Conservation (phyloP, 2,329 filamentous ascomycete species). For the Aspergillus spinulosporus region DNA sequence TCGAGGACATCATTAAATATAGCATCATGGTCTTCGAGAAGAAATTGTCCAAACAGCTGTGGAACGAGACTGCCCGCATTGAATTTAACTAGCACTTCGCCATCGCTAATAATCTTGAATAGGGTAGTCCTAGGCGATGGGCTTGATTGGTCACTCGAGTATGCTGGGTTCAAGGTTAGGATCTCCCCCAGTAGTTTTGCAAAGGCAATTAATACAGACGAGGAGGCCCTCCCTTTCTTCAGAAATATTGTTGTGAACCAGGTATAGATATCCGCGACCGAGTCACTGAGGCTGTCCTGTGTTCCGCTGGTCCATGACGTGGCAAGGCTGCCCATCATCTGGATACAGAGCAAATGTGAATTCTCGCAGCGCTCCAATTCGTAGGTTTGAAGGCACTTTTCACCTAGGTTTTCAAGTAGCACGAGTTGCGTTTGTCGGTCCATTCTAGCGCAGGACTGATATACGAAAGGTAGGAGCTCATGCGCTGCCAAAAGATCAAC, state of each 20-base stretch:
- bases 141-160: constrained; percentile 60
- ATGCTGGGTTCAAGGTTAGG: constrained; percentile 66
- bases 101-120: constrained; percentile 68
- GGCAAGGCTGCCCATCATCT: constrained; percentile 65
- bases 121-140: constrained; percentile 70
- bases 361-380: constrained; percentile 73
- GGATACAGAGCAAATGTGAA: constrained; percentile 66
- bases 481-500: constrained; percentile 41
- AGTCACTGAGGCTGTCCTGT: constrained; percentile 60
- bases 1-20: constrained; percentile 83
- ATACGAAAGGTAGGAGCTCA: constrained; percentile 33
- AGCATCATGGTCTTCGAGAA: constrained; percentile 78
- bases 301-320: constrained; percentile 61
- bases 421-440: constrained; percentile 41
- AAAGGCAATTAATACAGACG: constrained; percentile 66
- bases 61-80: constrained; percentile 69
- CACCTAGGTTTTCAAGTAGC: constrained; percentile 51
- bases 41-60: constrained; percentile 74
- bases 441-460: constrained; percentile 30
- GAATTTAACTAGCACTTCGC: constrained; percentile 72
- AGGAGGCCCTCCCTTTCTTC: constrained; percentile 67
- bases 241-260: constrained; percentile 72
- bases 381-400: constrained; percentile 53
- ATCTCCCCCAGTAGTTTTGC: constrained; percentile 69
- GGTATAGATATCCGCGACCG: constrained; percentile 73